phyloP scores from a whole-genome alignment of 2,329 filamentous ascomycete genomes.

The Curvularia verruculosa region DNA sequence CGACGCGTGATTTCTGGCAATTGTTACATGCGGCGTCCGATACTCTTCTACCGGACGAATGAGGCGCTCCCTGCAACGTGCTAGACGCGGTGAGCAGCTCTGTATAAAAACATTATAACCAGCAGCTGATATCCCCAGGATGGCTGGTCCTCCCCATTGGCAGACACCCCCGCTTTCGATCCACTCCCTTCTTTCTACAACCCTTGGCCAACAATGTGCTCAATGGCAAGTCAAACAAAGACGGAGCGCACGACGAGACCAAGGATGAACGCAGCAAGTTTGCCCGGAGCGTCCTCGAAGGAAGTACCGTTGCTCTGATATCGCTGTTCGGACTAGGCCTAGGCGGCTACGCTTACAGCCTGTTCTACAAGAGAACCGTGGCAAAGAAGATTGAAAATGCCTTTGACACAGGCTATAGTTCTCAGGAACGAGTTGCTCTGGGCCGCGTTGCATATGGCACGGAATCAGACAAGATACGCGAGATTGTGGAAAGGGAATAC shows the following conservation, averaged over 20 bases:
- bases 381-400: slow-evolving; percentile 44
- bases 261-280: slow-evolving; percentile 39
- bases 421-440: slow-evolving; percentile 41
- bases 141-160: slow-evolving; percentile 39
- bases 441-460: slow-evolving; percentile 40
- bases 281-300: slow-evolving; percentile 42
- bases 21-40: not conserved
- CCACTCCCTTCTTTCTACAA: slow-evolving; percentile 21
- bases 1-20: not conserved
- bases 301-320: slow-evolving; percentile 44
- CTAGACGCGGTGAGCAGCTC: slow-evolving; percentile 26
- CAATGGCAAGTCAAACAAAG: not conserved
- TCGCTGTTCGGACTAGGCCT: slow-evolving; percentile 43
- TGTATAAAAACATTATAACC: too few relatives aligned
- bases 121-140: slow-evolving; percentile 25
- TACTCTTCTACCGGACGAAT: slow-evolving; percentile 22
- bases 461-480: slow-evolving; percentile 32
- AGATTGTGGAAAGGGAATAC: slow-evolving; percentile 59
- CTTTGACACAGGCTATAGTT: slow-evolving; percentile 43
- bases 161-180: slow-evolving; percentile 27
- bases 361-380: slow-evolving; percentile 42
- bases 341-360: slow-evolving; percentile 43
- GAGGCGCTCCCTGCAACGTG: slow-evolving; percentile 31
- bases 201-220: slow-evolving; percentile 4
- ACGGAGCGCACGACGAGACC: not conserved